A percentile compares a stretch with the other conserved stretches of the same genome.
phyloP scores from a whole-genome alignment of 345 rosid genomes.

The Salix exigua region DNA sequence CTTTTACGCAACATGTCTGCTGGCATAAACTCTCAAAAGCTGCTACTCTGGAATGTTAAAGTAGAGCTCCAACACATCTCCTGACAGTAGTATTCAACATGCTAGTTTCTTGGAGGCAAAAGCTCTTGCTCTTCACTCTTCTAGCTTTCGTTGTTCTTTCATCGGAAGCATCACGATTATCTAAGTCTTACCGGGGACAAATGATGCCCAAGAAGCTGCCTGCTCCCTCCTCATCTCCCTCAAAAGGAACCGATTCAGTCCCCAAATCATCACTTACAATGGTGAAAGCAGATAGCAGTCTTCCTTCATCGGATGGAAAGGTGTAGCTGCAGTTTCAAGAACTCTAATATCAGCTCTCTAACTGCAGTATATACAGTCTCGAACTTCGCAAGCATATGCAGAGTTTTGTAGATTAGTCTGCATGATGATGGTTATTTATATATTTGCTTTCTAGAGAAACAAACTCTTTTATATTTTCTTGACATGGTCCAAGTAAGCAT shows the following conservation, averaged over 20 bases:
- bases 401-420: constrained; percentile 21
- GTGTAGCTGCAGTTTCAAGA: constrained; percentile 34
- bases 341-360: constrained; percentile 9
- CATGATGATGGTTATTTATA: background rate
- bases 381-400: constrained; percentile 5
- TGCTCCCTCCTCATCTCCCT: constrained; percentile 71
- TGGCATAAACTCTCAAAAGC: constrained; percentile 40
- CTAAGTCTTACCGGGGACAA: constrained; percentile 61
- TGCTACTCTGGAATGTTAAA: constrained; percentile 17
- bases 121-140: constrained; percentile 39
- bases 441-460: constrained; percentile 18
- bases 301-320: constrained; percentile 50
- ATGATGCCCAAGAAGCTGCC: constrained; percentile 91
- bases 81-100: constrained; percentile 15
- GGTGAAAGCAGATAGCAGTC: constrained; percentile 27
- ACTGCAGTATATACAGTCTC: constrained; percentile 12
- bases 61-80: constrained; percentile 22
- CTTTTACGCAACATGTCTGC: constrained; percentile 70
- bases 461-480: constrained; percentile 1
- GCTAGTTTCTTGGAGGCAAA: constrained; percentile 40
- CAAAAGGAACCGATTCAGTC: constrained; percentile 76
- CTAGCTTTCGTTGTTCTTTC: constrained; percentile 33
- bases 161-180: constrained; percentile 61
- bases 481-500: background rate
- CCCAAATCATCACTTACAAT: constrained; percentile 40